These are phyloP conservation scores for Alternaria sp. DNA, from an alignment of 2,329 filamentous ascomycete species.

Conservation along the genomic window DNA sequence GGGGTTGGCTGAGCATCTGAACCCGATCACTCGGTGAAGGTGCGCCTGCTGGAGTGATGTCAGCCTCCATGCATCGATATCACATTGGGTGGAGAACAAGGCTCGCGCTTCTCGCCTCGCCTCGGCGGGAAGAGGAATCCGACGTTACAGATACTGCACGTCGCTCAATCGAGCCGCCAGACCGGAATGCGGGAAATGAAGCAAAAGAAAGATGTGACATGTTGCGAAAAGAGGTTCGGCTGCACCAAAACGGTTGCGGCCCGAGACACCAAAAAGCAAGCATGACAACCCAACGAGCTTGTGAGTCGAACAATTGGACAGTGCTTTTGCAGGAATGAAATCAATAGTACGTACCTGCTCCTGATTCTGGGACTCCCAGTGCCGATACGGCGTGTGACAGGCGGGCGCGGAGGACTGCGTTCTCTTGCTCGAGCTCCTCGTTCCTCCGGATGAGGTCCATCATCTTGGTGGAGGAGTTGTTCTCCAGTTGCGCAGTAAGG, in stretches of 20 bases:
- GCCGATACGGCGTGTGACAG: slow-evolving; percentile 54
- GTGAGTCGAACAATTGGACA: slow-evolving; percentile 32
- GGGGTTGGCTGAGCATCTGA: slow-evolving; percentile 47
- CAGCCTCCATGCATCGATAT: slow-evolving; percentile 27
- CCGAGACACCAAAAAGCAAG: slow-evolving; percentile 40
- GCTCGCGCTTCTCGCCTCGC: slow-evolving; percentile 13
- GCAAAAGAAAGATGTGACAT: slow-evolving; percentile 13
- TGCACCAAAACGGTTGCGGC: slow-evolving; percentile 33
- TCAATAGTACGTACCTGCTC: slow-evolving; percentile 43
- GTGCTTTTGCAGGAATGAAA: slow-evolving; percentile 26
- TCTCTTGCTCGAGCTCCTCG: slow-evolving; percentile 62
- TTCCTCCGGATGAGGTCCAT: slow-evolving; percentile 61
- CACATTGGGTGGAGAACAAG: slow-evolving; percentile 19
- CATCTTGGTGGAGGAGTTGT: slow-evolving; percentile 53
- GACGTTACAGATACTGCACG: slow-evolving; percentile 34
- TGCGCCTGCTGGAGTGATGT: slow-evolving; percentile 33
- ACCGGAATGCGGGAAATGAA: slow-evolving; percentile 15
- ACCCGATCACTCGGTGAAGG: slow-evolving; percentile 49
- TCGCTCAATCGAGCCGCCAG: slow-evolving; percentile 29
- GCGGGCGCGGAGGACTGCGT: slow-evolving; percentile 58
- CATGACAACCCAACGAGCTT: slow-evolving; percentile 10
- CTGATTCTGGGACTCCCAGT: slow-evolving; percentile 44
- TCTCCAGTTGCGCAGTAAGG: slow-evolving; percentile 56
- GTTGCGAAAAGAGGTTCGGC: slow-evolving; percentile 27
- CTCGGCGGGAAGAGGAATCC: slow-evolving; percentile 8